These are phyloP conservation scores for Bruguiera gymnorhiza DNA, from an alignment of 345 rosid species.

Conservation along the genomic window DNA sequence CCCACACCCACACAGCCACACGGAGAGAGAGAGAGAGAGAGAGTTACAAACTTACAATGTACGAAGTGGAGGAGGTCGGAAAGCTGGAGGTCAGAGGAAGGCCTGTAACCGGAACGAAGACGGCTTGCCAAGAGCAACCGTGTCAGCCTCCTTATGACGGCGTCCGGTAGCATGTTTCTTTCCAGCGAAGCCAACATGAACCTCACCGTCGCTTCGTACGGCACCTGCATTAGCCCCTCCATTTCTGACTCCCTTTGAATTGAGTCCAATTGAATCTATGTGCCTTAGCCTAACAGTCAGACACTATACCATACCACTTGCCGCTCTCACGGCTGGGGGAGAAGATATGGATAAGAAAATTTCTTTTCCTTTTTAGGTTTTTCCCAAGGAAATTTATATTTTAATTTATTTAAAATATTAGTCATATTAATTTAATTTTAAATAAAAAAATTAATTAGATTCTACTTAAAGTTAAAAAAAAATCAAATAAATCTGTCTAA, in stretches of 20 bases:
- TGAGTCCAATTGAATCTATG: no score
- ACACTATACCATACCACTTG: no score
- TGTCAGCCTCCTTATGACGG: constrained; percentile 54
- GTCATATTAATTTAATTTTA: no score
- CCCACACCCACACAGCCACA: not conserved
- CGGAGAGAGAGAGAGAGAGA: not conserved
- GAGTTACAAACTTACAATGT: constrained; percentile 28
- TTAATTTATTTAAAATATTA: no score
- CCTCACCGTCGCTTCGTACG: constrained; percentile 58
- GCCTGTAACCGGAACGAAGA: constrained; percentile 63
- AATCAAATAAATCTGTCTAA: no score
- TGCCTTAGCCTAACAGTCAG: no score
- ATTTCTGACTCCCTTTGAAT: constrained; percentile 19
- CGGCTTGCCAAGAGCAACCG: constrained; percentile 64
- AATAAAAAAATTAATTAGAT: no score
- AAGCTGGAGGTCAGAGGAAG: constrained; percentile 59
- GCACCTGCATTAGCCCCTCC: constrained; percentile 51
- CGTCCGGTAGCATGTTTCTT: constrained; percentile 70
- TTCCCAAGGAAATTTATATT: no score
- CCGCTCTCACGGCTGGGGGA: no score
- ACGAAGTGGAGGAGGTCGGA: constrained; percentile 60
- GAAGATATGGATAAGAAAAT: no score
- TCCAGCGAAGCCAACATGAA: constrained; percentile 53
- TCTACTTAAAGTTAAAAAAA: no score
- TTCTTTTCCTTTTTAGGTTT: no score